Percentiles rank a stretch among this genome's conserved stretches.
These are phyloP conservation scores for Chaetomidium leptoderma DNA, from an alignment of 495 filamentous ascomycete genomes.

Conservation along the genomic window DNA sequence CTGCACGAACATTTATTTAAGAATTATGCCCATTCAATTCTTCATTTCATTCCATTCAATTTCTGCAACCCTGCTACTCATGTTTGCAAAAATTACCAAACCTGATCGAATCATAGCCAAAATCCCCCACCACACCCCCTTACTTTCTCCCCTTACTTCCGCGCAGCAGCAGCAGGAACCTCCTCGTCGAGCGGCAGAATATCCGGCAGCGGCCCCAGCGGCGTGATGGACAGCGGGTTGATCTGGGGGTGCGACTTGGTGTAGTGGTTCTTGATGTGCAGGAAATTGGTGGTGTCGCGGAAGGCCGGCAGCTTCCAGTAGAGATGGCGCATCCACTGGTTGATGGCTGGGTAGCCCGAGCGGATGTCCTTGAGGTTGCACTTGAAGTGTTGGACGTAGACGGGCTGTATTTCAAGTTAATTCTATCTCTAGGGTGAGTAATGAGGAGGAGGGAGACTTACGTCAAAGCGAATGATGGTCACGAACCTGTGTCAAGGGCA, in stretches of 20 bases:
- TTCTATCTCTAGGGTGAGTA: background rate
- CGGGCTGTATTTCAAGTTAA: constrained; percentile 31
- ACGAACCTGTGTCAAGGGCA: constrained; percentile 39
- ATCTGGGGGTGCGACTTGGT: constrained; percentile 53
- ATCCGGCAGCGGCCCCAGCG: constrained; percentile 61
- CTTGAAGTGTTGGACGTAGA: constrained; percentile 64
- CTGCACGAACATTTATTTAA: no score
- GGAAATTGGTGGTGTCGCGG: constrained; percentile 63
- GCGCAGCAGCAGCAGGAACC: constrained; percentile 23
- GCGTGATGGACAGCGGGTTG: constrained; percentile 60
- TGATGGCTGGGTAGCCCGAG: constrained; percentile 62
- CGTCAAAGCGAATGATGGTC: constrained; percentile 64
- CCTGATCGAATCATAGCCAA: no score
- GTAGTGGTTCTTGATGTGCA: constrained; percentile 56
- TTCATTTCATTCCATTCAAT: no score
- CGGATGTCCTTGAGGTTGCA: constrained; percentile 69
- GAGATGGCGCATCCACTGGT: constrained; percentile 64
- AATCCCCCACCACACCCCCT: background rate
- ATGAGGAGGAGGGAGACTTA: constrained; percentile 27
- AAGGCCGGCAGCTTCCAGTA: constrained; percentile 72
- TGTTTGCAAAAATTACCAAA: no score
- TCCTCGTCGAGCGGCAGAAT: constrained; percentile 47
- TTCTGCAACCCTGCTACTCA: no score
- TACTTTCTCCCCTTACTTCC: background rate
- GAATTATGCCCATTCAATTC: no score